Conservation (phyloP, 192 early-diverging fungal genomes). For the Gryganskiella cystojenkinii region DNA sequence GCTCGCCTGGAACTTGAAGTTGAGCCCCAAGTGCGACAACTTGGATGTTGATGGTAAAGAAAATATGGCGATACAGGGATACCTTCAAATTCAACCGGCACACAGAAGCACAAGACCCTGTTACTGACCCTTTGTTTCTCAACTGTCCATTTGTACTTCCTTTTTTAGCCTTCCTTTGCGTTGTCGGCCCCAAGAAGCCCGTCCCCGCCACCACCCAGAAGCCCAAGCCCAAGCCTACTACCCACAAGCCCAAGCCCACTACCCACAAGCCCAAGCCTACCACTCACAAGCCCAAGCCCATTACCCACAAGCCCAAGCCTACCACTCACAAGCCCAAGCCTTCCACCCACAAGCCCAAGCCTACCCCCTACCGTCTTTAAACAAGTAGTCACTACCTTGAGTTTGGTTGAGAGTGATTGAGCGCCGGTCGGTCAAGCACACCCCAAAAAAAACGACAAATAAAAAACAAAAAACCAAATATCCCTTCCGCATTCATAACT, state of each 20-base stretch:
- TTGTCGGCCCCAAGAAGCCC: constrained; percentile 8
- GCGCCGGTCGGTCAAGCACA: too few relatives aligned
- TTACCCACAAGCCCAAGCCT: constrained; percentile 17
- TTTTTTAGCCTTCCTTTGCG: constrained; percentile 16
- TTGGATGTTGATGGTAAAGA: constrained; percentile 34
- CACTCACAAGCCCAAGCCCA: constrained; percentile 10
- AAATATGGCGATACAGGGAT: too few relatives aligned
- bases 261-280: neutral
- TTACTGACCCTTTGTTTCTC: too few relatives aligned
- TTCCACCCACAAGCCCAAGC: neutral
- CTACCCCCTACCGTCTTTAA: too few relatives aligned
- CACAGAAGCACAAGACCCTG: too few relatives aligned
- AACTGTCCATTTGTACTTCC: too few relatives aligned
- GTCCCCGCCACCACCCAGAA: neutral
- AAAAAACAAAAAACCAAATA: too few relatives aligned
- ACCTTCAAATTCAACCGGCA: too few relatives aligned
- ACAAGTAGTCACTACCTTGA: too few relatives aligned
- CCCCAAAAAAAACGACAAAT: too few relatives aligned
- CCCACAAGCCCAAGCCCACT: neutral
- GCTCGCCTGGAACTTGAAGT: constrained; percentile 29
- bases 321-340: neutral
- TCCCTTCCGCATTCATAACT: too few relatives aligned
- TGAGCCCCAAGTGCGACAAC: constrained; percentile 35
- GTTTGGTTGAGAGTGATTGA: too few relatives aligned
- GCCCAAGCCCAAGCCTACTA: constrained; percentile 10